Evolutionary conservation across 1,284 basidiomycete genomes (phyloP).

Genomic region (Austroboletus novae-zelandiae): DNA sequence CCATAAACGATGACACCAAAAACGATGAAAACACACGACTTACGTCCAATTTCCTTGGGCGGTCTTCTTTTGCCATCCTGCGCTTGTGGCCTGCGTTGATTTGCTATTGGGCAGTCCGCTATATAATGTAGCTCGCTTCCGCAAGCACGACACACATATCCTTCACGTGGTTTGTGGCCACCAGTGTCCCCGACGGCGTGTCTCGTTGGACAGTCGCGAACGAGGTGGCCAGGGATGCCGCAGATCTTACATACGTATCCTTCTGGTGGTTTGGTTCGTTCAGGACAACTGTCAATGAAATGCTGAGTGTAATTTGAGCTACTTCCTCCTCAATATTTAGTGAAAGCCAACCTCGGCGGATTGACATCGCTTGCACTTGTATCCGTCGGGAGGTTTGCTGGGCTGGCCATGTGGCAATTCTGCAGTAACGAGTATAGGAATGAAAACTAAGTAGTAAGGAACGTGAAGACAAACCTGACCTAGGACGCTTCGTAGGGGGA

Average conservation of each 20-base stretch:
- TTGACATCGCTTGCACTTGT: conserved; percentile 76
- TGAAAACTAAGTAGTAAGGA: background rate
- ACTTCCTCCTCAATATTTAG: background rate
- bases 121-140: conserved; percentile 81
- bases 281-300: conserved; percentile 73
- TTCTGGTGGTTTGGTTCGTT: conserved; percentile 72
- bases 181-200: conserved; percentile 74
- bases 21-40: conserved; percentile 27
- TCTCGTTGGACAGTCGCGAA: conserved; percentile 83
- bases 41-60: conserved; percentile 77
- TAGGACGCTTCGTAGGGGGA: conserved; percentile 53
- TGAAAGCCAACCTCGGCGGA: conserved; percentile 57
- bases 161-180: conserved; percentile 73
- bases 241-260: conserved; percentile 87
- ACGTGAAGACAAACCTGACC: conserved; percentile 42
- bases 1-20: conserved; percentile 3
- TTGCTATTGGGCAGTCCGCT: conserved; percentile 79
- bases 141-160: conserved; percentile 87
- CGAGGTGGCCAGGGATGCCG: conserved; percentile 74
- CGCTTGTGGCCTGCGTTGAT: conserved; percentile 37
- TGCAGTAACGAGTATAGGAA: conserved; percentile 10
- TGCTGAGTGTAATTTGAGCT: conserved; percentile 47
- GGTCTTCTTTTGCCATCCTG: conserved; percentile 53
- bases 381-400: conserved; percentile 64
- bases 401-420: conserved; percentile 37